A percentile compares a stretch with the other conserved stretches of the same genome.
These are phyloP conservation scores for Sphaerulina vaccinii DNA, from an alignment of 2,329 filamentous ascomycete species.

Conservation along the genomic window DNA sequence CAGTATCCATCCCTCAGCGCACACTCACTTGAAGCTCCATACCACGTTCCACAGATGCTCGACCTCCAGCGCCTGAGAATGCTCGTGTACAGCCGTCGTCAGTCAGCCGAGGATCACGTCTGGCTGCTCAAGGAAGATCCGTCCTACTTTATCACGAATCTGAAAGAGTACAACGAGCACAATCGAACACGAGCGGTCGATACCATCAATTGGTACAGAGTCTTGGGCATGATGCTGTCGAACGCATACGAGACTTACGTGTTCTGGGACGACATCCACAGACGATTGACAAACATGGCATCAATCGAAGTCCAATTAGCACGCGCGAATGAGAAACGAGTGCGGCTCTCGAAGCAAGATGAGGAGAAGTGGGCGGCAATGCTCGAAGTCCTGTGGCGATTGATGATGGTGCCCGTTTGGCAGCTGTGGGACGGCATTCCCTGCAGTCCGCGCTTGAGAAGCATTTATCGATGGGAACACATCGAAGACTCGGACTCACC, in stretches of 20 bases:
- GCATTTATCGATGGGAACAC: conserved; percentile 10
- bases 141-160: conserved; percentile 51
- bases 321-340: conserved; percentile 38
- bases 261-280: conserved; percentile 24
- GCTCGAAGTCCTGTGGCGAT: conserved; percentile 24
- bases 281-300: conserved; percentile 20
- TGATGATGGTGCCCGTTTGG: conserved; percentile 13
- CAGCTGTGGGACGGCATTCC: conserved; percentile 21
- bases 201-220: conserved; percentile 15
- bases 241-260: conserved; percentile 24
- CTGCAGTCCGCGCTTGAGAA: conserved; percentile 24
- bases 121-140: conserved; percentile 60
- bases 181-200: conserved; percentile 37
- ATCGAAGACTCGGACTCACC: conserved; percentile 4
- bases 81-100: conserved; percentile 45
- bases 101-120: conserved; percentile 54
- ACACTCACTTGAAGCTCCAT: conserved; percentile 52
- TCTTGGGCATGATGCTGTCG: conserved; percentile 20
- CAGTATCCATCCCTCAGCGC: conserved; percentile 20
- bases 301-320: conserved; percentile 41
- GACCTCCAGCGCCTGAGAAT: conserved; percentile 48
- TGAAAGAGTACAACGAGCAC: conserved; percentile 51
- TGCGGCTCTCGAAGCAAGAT: conserved; percentile 38
- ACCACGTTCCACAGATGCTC: conserved; percentile 49
- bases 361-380: conserved; percentile 46